phyloP scores from a whole-genome alignment of 305 asterid genomes.

The Solanum hybrid region DNA sequence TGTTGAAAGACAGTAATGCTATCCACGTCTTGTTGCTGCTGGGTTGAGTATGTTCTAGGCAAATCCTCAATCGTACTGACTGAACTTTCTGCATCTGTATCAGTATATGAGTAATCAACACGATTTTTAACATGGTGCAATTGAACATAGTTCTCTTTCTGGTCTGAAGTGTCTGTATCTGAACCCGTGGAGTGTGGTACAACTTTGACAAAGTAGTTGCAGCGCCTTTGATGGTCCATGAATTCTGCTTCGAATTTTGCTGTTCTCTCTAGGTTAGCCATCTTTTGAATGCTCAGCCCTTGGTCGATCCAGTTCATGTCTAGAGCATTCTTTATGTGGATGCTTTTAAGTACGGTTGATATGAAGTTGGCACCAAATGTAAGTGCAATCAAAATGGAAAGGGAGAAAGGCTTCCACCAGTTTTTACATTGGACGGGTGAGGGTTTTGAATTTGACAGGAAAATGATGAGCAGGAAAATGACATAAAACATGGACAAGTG shows the following conservation, averaged over 20 bases:
- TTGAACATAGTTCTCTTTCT: neutral
- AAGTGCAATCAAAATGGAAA: constrained; percentile 13
- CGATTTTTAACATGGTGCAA: neutral
- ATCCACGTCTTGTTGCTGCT: neutral
- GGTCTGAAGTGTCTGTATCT: neutral
- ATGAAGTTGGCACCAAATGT: constrained; percentile 11
- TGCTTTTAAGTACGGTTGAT: constrained; percentile 11
- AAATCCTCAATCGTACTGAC: neutral
- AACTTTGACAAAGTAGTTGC: neutral
- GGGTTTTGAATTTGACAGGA: constrained; percentile 11
- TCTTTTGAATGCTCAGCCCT: constrained; percentile 7
- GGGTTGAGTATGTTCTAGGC: neutral
- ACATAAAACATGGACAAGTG: constrained; percentile 18
- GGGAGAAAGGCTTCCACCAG: constrained; percentile 20
- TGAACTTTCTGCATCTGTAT: neutral
- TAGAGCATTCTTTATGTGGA: constrained; percentile 10
- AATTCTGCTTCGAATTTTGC: neutral
- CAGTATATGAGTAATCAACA: neutral
- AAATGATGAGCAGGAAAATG: constrained; percentile 8
- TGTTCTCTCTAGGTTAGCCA: constrained; percentile 4
- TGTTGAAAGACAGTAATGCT: neutral
- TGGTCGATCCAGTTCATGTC: constrained; percentile 16
- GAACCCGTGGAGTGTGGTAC: neutral
- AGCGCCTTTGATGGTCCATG: neutral
- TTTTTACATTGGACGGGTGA: constrained; percentile 8